A percentile compares a stretch with the other conserved stretches of the same genome.
Evolutionary conservation across 1,284 basidiomycete species (phyloP).

Genomic region (Boletus albobrunnescens): DNA sequence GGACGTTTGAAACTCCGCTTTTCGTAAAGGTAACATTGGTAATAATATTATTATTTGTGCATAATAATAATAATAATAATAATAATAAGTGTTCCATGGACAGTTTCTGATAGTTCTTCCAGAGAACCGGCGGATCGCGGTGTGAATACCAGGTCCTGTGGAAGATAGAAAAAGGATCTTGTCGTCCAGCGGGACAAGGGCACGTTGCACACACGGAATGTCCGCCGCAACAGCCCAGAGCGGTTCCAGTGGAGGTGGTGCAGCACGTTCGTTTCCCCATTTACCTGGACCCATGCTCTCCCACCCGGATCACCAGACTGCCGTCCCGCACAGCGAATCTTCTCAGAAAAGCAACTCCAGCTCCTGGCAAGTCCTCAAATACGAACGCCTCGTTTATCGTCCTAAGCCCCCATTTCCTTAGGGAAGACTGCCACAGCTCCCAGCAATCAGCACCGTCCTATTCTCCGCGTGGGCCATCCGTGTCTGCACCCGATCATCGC

Average conservation of each 20-base stretch:
- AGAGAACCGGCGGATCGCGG: conserved; percentile 15
- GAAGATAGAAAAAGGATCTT: conserved; percentile 5
- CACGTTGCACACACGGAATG: conserved; percentile 20
- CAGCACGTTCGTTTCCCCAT: conserved; percentile 23
- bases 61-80: conserved; percentile 27
- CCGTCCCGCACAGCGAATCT: conserved; percentile 23
- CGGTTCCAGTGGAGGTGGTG: conserved; percentile 2
- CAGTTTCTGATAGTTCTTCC: conserved; percentile 11
- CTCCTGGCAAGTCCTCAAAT: conserved; percentile 30
- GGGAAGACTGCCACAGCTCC: conserved; percentile 28
- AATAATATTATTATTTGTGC: conserved; percentile 7
- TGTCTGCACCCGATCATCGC: conserved; percentile 32
- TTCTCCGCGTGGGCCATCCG: conserved; percentile 23
- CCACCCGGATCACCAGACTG: conserved; percentile 33
- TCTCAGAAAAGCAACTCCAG: conserved; percentile 23
- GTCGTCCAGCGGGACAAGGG: conserved; percentile 5
- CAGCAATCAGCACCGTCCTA: conserved; percentile 21
- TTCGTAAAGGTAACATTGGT: too few relatives aligned
- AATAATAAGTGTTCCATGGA: conserved; percentile 9
- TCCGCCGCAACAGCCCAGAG: conserved; percentile 9
- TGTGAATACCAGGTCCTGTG: conserved; percentile 12
- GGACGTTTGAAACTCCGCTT: conserved; percentile 24
- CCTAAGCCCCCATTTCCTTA: conserved; percentile 21
- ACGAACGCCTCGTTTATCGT: conserved; percentile 20
- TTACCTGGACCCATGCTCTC: conserved; percentile 25